Conservation (phyloP, 176 grass and related monocot genomes). For the Juncus effusus region DNA sequence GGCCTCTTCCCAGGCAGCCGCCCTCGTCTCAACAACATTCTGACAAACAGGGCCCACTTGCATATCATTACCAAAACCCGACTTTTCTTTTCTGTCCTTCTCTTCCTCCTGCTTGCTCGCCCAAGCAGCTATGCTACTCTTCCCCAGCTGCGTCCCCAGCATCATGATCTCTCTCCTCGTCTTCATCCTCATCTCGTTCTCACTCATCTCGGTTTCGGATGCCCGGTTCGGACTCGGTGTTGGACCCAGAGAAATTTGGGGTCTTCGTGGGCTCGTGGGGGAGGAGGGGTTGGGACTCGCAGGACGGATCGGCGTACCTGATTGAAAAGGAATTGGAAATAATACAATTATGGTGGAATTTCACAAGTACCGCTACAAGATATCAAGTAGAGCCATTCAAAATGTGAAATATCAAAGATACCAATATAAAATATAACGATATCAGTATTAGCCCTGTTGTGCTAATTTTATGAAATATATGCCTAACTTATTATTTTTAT, state of each 20-base stretch:
- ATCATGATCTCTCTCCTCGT: constrained; percentile 92
- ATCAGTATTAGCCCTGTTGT: too few species aligned
- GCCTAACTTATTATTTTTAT: too few species aligned
- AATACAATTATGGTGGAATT: too few species aligned
- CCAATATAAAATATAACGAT: too few species aligned
- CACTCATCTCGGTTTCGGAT: constrained; percentile 51
- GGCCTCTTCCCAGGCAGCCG: constrained; percentile 83
- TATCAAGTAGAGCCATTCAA: too few species aligned
- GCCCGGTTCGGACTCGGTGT: constrained; percentile 27
- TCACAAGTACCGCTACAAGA: too few species aligned
- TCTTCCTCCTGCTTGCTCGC: constrained; percentile 92
- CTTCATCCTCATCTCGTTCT: constrained; percentile 68
- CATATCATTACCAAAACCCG: constrained; percentile 30
- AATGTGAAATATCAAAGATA: too few species aligned
- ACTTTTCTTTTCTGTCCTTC: constrained; percentile 39
- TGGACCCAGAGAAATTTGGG: constrained; percentile 22
- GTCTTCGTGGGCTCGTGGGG: constrained; percentile 62
- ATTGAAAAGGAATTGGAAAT: constrained; percentile 42
- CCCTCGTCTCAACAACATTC: constrained; percentile 53
- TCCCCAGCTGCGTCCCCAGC: constrained; percentile 83
- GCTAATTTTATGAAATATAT: too few species aligned
- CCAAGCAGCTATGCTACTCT: constrained; percentile 90
- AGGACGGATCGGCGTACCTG: constrained; percentile 71
- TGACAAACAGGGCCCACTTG: constrained; percentile 40
- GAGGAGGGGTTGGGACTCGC: constrained; percentile 71